phyloP scores from a whole-genome alignment of 2,329 filamentous ascomycete genomes.

The Fusarium pseudonygamai region DNA sequence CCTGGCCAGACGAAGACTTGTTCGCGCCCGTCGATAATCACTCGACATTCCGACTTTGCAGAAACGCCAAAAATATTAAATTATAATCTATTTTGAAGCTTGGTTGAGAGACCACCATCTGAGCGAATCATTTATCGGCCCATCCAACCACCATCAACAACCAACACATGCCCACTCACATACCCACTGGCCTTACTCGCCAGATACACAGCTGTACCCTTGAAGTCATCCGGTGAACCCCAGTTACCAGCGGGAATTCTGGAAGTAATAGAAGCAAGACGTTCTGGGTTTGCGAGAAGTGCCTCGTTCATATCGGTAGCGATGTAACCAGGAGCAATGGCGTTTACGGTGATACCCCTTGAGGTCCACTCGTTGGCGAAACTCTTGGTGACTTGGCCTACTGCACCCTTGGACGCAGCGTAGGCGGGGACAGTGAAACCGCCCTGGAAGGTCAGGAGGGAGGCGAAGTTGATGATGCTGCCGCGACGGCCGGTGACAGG shows the following conservation, averaged over 20 bases:
- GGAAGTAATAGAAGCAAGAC: constrained; percentile 77
- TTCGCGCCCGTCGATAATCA: constrained; percentile 33
- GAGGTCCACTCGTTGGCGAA: constrained; percentile 86
- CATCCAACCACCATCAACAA: constrained; percentile 95
- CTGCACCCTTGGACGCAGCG: constrained; percentile 84
- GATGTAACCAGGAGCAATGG: constrained; percentile 89
- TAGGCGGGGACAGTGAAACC: constrained; percentile 91
- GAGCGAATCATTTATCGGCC: constrained; percentile 64
- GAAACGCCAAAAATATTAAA: background rate
- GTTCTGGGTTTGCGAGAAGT: constrained; percentile 74
- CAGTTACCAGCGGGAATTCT: constrained; percentile 86
- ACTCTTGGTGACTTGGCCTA: constrained; percentile 85
- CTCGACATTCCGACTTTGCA: background rate
- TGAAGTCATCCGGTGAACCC: constrained; percentile 88
- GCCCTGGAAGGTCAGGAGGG: constrained; percentile 84
- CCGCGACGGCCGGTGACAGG: constrained; percentile 66
- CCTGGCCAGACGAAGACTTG: constrained; percentile 37
- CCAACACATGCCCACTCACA: constrained; percentile 82
- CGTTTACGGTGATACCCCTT: constrained; percentile 86
- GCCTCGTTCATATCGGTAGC: constrained; percentile 95
- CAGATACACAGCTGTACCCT: constrained; percentile 81
- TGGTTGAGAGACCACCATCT: background rate
- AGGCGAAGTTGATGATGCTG: constrained; percentile 85
- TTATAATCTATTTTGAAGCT: constrained; percentile 6
- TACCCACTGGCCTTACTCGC: constrained; percentile 81